Evolutionary conservation across 2,329 filamentous ascomycete genomes (phyloP).

Genomic region (Periglandula ipomoeae): DNA sequence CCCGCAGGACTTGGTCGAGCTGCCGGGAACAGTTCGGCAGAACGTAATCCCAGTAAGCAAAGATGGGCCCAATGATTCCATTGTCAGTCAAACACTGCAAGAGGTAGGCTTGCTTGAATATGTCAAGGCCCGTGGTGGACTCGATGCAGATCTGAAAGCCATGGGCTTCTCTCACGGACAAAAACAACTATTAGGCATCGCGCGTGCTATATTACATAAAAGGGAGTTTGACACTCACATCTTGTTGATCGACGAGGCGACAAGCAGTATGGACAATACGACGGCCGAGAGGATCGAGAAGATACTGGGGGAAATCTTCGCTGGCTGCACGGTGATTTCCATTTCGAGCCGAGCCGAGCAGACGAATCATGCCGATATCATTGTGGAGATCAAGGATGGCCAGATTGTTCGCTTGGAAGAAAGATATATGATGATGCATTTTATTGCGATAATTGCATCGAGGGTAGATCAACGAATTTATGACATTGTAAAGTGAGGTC

Average conservation of each 20-base stretch:
- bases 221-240: not conserved
- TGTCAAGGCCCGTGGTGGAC: constrained; percentile 3
- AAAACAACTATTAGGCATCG: constrained; percentile 11
- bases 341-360: constrained; percentile 1
- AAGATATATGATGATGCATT: not conserved
- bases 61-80: constrained; percentile 1
- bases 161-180: constrained; percentile 9
- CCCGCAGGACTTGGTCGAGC: constrained; percentile 18
- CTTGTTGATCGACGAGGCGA: constrained; percentile 5
- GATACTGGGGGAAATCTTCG: no score
- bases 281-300: constrained; percentile 1
- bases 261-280: constrained; percentile 5
- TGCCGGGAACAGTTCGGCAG: constrained; percentile 7
- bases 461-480: no score
- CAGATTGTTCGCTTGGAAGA: not conserved
- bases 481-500: no score
- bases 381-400: not conserved
- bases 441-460: no score
- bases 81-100: constrained; percentile 5
- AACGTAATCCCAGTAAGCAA: not conserved
- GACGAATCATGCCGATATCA: not conserved
- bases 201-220: constrained; percentile 4
- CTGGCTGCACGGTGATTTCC: constrained; percentile 2
- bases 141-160: constrained; percentile 8
- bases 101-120: constrained; percentile 10